These are phyloP conservation scores for Coemansia sp. DNA, from an alignment of 192 early-diverging fungal species.

Conservation along the genomic window DNA sequence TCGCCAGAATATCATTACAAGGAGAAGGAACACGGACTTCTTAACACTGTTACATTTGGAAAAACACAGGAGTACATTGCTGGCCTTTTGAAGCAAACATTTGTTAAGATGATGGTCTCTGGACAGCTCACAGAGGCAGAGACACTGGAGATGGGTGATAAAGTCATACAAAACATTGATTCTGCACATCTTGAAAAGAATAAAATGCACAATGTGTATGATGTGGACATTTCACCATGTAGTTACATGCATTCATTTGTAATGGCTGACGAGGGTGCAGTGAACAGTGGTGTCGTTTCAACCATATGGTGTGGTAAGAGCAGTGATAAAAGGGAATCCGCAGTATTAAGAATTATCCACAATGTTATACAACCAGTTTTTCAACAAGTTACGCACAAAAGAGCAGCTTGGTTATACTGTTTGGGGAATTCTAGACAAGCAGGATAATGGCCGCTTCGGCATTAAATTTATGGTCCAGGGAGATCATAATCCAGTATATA, in stretches of 20 bases:
- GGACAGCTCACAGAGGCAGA: slow-evolving; percentile 81
- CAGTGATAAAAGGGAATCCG: slow-evolving; percentile 56
- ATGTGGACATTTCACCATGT: slow-evolving; percentile 22
- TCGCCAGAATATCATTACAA: background rate
- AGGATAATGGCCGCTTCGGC: background rate
- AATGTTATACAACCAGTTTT: slow-evolving; percentile 76
- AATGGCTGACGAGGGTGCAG: slow-evolving; percentile 63
- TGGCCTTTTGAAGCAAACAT: slow-evolving; percentile 61
- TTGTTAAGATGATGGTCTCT: slow-evolving; percentile 71
- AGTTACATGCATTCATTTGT: slow-evolving; percentile 14
- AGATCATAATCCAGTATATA: slow-evolving; percentile 72
- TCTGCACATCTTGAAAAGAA: slow-evolving; percentile 55
- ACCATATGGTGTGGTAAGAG: slow-evolving; percentile 73
- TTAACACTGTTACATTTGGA: slow-evolving; percentile 68
- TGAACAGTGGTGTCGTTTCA: slow-evolving; percentile 80
- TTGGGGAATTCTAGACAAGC: background rate
- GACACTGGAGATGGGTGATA: slow-evolving; percentile 53
- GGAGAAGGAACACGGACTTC: background rate
- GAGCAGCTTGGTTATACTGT: slow-evolving; percentile 71
- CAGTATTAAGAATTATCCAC: slow-evolving; percentile 64
- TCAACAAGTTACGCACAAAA: slow-evolving; percentile 88
- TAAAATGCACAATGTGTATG: background rate
- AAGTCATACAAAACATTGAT: slow-evolving; percentile 56
- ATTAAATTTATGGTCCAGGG: slow-evolving; percentile 77
- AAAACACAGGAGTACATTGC: slow-evolving; percentile 73